These are phyloP conservation scores for Ascochyta pisi DNA, from an alignment of 2,329 filamentous ascomycete species.

Conservation along the genomic window DNA sequence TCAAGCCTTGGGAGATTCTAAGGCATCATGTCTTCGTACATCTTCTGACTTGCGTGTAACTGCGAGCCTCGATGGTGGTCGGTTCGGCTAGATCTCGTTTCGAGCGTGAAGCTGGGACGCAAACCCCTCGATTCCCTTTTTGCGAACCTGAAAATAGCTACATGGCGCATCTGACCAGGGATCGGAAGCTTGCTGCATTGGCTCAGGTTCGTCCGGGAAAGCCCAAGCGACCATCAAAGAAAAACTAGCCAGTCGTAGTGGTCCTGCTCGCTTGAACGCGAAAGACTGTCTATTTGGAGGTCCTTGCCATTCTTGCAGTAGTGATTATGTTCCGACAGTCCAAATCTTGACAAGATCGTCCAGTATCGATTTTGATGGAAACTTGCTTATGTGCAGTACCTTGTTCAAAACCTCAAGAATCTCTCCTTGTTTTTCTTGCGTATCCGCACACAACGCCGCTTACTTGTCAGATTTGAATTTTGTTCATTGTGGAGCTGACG, in stretches of 20 bases:
- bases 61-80: neutral
- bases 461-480: neutral
- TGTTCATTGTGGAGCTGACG: no score
- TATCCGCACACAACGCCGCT: slow-evolving; percentile 33
- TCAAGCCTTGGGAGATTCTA: no score
- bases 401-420: slow-evolving; percentile 25
- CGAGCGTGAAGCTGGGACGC: neutral
- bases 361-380: slow-evolving; percentile 36
- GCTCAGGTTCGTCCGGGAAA: neutral
- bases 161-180: neutral
- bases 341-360: slow-evolving; percentile 37
- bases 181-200: neutral
- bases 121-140: neutral
- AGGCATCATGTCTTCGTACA: neutral
- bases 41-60: neutral
- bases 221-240: neutral
- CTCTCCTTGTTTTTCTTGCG: slow-evolving; percentile 26
- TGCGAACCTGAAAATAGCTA: neutral
- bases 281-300: no score
- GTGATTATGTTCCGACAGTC: slow-evolving; percentile 16
- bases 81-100: neutral
- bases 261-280: no score
- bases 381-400: slow-evolving; percentile 32
- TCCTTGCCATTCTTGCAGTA: neutral
- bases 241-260: no score